A percentile compares a stretch with the other conserved stretches of the same genome.
phyloP scores from a whole-genome alignment of 2,329 filamentous ascomycete species.

The Calonectria montana region DNA sequence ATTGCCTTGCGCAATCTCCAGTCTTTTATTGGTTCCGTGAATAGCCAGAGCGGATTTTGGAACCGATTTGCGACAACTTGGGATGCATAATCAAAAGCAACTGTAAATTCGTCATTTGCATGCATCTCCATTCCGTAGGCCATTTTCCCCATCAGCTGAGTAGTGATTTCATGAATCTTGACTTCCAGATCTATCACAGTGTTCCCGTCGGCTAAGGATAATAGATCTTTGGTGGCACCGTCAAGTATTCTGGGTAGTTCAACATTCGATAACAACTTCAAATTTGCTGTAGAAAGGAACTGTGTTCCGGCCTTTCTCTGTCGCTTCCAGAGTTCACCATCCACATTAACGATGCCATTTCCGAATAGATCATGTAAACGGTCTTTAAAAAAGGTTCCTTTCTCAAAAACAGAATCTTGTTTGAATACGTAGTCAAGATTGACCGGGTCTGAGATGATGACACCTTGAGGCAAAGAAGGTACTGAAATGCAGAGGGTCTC shows the following conservation, averaged over 20 bases:
- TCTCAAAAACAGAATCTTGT: constrained; percentile 69
- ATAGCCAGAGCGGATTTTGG: constrained; percentile 72
- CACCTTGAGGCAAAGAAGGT: constrained; percentile 70
- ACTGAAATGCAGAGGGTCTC: constrained; percentile 73
- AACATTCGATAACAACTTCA: constrained; percentile 67
- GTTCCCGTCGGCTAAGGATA: constrained; percentile 40
- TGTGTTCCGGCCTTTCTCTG: constrained; percentile 71
- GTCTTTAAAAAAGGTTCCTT: constrained; percentile 70
- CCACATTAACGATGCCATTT: constrained; percentile 74
- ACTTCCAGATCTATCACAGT: constrained; percentile 65
- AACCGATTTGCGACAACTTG: constrained; percentile 70
- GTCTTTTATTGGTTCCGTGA: constrained; percentile 65
- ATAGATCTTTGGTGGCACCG: constrained; percentile 53
- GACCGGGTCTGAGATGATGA: constrained; percentile 71
- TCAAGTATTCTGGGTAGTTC: constrained; percentile 66
- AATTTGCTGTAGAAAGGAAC: constrained; percentile 69
- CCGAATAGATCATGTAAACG: constrained; percentile 73
- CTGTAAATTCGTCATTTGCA: constrained; percentile 68
- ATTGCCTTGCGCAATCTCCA: constrained; percentile 62
- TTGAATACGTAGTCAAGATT: constrained; percentile 73
- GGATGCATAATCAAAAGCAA: constrained; percentile 72
- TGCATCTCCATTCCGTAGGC: constrained; percentile 78
- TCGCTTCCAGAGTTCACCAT: constrained; percentile 71
- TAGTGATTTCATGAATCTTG: constrained; percentile 73
- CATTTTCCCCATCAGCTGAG: constrained; percentile 74